These are phyloP conservation scores for Fusarium sublunatum DNA, from an alignment of 2,329 filamentous ascomycete genomes.

Conservation along the genomic window DNA sequence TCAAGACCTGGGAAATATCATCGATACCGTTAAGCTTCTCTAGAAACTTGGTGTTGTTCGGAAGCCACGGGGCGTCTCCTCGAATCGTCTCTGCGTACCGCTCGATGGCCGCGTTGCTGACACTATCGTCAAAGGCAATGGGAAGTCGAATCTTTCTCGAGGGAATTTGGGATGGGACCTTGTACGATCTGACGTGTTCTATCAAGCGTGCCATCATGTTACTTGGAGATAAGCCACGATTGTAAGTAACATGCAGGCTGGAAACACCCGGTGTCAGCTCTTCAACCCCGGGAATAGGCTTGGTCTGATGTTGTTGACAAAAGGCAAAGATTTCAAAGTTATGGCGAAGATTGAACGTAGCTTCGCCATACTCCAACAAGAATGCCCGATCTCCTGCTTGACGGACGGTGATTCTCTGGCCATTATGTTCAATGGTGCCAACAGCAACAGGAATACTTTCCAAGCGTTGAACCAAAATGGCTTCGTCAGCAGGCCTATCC, in stretches of 20 bases:
- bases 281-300: slow-evolving; percentile 45
- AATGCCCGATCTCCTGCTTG: slow-evolving; percentile 52
- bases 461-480: background rate
- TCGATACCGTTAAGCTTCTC: slow-evolving; percentile 50
- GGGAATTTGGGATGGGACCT: slow-evolving; percentile 39
- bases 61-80: slow-evolving; percentile 69
- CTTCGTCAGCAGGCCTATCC: background rate
- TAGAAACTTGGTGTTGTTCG: slow-evolving; percentile 69
- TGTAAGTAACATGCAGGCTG: slow-evolving; percentile 50
- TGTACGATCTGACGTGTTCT: slow-evolving; percentile 42
- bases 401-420: slow-evolving; percentile 34
- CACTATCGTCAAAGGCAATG: slow-evolving; percentile 53
- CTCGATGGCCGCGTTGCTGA: slow-evolving; percentile 62
- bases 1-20: slow-evolving; percentile 43
- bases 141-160: slow-evolving; percentile 52
- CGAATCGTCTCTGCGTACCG: slow-evolving; percentile 72
- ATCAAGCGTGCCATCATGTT: slow-evolving; percentile 38
- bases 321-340: slow-evolving; percentile 52
- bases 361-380: slow-evolving; percentile 50
- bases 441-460: slow-evolving; percentile 14
- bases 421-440: slow-evolving; percentile 30
- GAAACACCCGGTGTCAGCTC: slow-evolving; percentile 52
- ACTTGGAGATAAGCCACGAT: slow-evolving; percentile 25
- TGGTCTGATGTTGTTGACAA: slow-evolving; percentile 46
- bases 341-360: slow-evolving; percentile 48